Percentiles rank a stretch among this genome's conserved stretches.
phyloP scores from a whole-genome alignment of 176 grass and related monocot species.

The Oryza australiensis region DNA sequence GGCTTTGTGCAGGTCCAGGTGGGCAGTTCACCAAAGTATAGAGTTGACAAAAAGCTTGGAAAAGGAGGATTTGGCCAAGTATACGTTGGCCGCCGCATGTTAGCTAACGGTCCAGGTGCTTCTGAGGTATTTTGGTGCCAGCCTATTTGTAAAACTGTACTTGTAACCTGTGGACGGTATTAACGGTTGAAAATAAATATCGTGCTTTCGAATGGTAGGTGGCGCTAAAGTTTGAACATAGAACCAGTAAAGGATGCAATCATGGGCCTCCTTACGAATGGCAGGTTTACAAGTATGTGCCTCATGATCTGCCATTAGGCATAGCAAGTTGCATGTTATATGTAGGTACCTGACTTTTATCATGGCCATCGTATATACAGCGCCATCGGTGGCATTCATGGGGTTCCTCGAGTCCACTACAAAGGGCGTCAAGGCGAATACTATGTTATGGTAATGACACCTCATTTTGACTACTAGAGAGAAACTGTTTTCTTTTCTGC shows the following conservation, averaged over 20 bases:
- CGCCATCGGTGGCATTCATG: conserved; percentile 74
- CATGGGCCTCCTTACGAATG: conserved; percentile 93
- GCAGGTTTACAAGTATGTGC: conserved; percentile 89
- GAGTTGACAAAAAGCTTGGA: conserved; percentile 76
- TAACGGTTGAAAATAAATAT: background rate
- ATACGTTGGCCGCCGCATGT: conserved; percentile 82
- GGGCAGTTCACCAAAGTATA: conserved; percentile 87
- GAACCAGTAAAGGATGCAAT: conserved; percentile 89
- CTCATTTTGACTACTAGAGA: conserved; percentile 2
- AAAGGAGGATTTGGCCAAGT: conserved; percentile 99
- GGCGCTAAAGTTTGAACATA: conserved; percentile 97
- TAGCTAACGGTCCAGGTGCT: conserved; percentile 53
- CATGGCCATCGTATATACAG: conserved; percentile 46
- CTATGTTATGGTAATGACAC: conserved; percentile 82
- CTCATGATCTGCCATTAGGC: conserved; percentile 26
- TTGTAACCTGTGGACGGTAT: background rate
- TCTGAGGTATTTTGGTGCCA: conserved; percentile 56
- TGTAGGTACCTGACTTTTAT: conserved; percentile 11
- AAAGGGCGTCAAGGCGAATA: conserved; percentile 97
- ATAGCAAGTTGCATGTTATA: conserved; percentile 22
- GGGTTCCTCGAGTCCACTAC: conserved; percentile 89
- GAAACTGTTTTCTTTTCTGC: conserved; percentile 27
- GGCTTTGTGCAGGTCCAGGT: conserved; percentile 73
- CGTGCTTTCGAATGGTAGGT: conserved; percentile 50
- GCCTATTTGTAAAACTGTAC: background rate